Percentiles rank a stretch among this genome's conserved stretches.
phyloP scores from a whole-genome alignment of 768 basidiomycete genomes.

The Boletus bicolor region DNA sequence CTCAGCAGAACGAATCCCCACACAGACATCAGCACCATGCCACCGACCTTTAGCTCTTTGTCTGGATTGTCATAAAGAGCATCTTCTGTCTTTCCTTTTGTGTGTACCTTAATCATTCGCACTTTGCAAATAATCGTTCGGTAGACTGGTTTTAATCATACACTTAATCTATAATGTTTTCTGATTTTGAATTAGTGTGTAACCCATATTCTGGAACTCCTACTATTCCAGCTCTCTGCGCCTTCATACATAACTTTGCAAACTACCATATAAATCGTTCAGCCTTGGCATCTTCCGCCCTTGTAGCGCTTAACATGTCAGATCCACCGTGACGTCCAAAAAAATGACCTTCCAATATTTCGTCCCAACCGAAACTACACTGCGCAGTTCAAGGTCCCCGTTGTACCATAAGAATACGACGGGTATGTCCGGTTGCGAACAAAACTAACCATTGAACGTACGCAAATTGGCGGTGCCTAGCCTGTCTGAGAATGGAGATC shows the following conservation, averaged over 20 bases:
- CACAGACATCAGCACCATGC: conserved; percentile 18
- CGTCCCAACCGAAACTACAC: too few species aligned
- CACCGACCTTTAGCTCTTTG: conserved; percentile 11
- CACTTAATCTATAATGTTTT: neutral
- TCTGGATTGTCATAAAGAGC: neutral
- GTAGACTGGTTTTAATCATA: neutral
- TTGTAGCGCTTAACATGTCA: too few species aligned
- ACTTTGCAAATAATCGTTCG: neutral
- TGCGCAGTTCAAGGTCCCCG: neutral
- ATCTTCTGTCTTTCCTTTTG: neutral
- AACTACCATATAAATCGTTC: neutral
- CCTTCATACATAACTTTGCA: neutral
- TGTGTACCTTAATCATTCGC: neutral
- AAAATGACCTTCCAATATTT: too few species aligned
- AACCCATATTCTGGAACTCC: neutral
- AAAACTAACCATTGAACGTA: neutral
- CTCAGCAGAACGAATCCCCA: conserved; percentile 5
- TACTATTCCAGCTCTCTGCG: neutral
- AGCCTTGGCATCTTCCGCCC: neutral
- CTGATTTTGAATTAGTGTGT: neutral
- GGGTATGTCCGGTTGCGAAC: neutral
- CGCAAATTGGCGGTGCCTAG: neutral
- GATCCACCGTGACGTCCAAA: too few species aligned
- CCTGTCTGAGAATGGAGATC: neutral
- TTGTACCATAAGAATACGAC: too few species aligned